Evolutionary conservation across 441 rosid genomes (phyloP).

Genomic region (Aleurites moluccanus): DNA sequence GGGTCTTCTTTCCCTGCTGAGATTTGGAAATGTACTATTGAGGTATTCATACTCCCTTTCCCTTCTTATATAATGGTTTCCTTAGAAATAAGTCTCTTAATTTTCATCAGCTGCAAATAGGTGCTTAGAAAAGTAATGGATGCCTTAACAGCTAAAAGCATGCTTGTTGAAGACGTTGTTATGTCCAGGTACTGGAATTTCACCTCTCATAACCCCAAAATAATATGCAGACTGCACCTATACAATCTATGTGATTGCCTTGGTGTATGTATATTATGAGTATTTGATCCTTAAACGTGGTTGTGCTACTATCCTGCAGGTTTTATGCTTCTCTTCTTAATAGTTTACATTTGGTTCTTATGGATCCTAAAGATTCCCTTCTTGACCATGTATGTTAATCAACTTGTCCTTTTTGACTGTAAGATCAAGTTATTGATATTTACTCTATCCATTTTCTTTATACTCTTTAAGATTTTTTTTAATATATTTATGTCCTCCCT

Average conservation of each 20-base stretch:
- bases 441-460: slow-evolving; percentile 9
- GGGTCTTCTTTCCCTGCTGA: slow-evolving; percentile 59
- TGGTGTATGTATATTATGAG: background rate
- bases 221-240: slow-evolving; percentile 2
- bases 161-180: slow-evolving; percentile 55
- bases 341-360: slow-evolving; percentile 73
- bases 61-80: slow-evolving; percentile 14
- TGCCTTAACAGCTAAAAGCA: slow-evolving; percentile 56
- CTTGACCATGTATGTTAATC: slow-evolving; percentile 70
- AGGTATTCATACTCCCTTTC: slow-evolving; percentile 42
- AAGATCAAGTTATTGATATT: slow-evolving; percentile 7
- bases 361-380: slow-evolving; percentile 61
- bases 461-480: slow-evolving; percentile 3
- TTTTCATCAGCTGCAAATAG: slow-evolving; percentile 36
- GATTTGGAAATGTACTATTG: slow-evolving; percentile 60
- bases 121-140: slow-evolving; percentile 77
- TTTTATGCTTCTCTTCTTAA: slow-evolving; percentile 80
- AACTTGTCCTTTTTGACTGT: slow-evolving; percentile 4
- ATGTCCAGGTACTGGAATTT: slow-evolving; percentile 60
- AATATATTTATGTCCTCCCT: background rate
- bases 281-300: slow-evolving; percentile 1
- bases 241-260: background rate
- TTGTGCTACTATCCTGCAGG: slow-evolving; percentile 39
- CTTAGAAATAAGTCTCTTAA: slow-evolving; percentile 5
- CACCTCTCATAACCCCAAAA: slow-evolving; percentile 13